Base-by-base conservation (phyloP, 1,139 yeast genomes). In the Yarrowia galli region DNA sequence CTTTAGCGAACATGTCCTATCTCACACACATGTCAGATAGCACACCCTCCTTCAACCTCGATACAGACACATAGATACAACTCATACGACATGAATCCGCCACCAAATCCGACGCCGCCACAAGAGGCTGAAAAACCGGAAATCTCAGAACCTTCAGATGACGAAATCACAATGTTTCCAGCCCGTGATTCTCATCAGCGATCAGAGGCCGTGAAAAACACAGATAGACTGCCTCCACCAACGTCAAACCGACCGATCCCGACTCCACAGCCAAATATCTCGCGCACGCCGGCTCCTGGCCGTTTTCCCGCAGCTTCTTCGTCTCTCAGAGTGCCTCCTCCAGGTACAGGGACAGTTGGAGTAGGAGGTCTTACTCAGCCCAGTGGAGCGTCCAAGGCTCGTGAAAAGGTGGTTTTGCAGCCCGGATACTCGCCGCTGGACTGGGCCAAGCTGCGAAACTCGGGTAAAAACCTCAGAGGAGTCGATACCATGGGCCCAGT, bases 341-440 rank as follows among this genome's bases (percentile, higher is more conserved):
- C 38, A 25, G 63, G 63, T 15, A 56, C 48, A 56, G 63, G 63
- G 2, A 56, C 63, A 2, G 61, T 38, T 1, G 61, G 61, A n/a
- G 61, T 40, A 38, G 36, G 36, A 9, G 61, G 61, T 10, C 61
- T 54, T 2, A 10, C 46, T n/a, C 46, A 38, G 46, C 61, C 61
- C 23, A 54, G 61, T n/a, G 46, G 46, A 25, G 61, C 61, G 12
- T 38, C 61, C 46, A 58, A 13, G 40, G 51, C 65, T 13, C 71
- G 75, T 13, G 70, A 65, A 49, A 91, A 91, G 72, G 93, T 91
- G 0, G 83, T 79, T 0, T 80, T 91, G 15, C 81, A 84, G 61
- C 97, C 96, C 0, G 96, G 97, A 0, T 92, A 87, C 74, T 91
- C 97, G 0, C 95, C 96, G 0, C 78, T 91, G 69, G 97, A 91